Evolutionary conservation across 2,329 filamentous ascomycete species (phyloP).

Genomic region (Calonectria henricotiae): DNA sequence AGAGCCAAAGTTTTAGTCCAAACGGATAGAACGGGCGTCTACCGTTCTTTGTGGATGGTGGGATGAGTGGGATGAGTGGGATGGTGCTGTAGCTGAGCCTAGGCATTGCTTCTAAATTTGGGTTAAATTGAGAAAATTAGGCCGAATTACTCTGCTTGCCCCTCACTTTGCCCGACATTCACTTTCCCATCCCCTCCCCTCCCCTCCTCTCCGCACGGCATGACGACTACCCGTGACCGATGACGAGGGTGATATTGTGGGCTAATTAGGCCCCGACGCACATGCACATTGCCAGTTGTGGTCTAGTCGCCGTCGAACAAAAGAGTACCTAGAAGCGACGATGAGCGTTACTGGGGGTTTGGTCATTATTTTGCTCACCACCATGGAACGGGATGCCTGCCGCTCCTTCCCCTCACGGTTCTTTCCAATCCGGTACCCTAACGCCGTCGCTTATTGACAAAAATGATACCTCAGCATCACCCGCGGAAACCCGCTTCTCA

Average conservation of each 20-base stretch:
- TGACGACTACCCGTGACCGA: conserved; percentile 3
- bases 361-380: conserved; percentile 19
- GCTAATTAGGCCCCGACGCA: conserved; percentile 17
- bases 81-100: not conserved
- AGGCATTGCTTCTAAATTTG: conserved; percentile 27
- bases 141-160: conserved; percentile 12
- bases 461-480: too few species aligned
- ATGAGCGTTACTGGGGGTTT: conserved; percentile 15
- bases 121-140: conserved; percentile 27
- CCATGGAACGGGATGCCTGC: not conserved
- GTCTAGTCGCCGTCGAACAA: conserved; percentile 4
- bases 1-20: conserved; percentile 4
- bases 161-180: not conserved
- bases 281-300: conserved; percentile 1
- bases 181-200: not conserved
- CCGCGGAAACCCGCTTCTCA: too few species aligned
- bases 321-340: conserved; percentile 12
- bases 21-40: conserved; percentile 24
- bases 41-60: not conserved
- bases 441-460: not conserved
- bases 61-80: conserved; percentile 1
- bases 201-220: conserved; percentile 8
- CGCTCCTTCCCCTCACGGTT: not conserved
- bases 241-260: conserved; percentile 15
- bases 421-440: not conserved